Base-by-base conservation (phyloP, 768 basidiomycete genomes). In the Hericium coralloides region DNA sequence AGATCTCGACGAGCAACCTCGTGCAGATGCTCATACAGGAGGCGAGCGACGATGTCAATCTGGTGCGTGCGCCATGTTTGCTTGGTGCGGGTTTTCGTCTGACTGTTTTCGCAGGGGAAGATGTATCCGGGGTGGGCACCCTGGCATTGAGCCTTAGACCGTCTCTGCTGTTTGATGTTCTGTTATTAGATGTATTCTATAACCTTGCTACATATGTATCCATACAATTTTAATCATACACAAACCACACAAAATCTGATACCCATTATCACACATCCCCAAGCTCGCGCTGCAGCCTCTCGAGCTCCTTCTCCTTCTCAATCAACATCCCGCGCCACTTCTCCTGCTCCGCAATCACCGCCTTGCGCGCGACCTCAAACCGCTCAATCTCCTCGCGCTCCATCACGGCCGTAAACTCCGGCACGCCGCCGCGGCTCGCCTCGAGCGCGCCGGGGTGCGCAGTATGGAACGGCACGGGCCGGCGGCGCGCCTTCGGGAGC, bases 71-170 rank as follows among this genome's bases (percentile, higher is more conserved):
- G 17, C 43, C 26, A 10, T 18, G 38, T 18, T 53, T 23, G 31
- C 9, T 45, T 31, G 41, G 18, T 1, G 1, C 6, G 31, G 31
- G 31, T 31, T 31, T 31, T 6, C 10, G 31, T 31, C 31, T 37
- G 37, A 23, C 7, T 22, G 37, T 43, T 23, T 48, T 39, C 53
- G 38, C 65, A 95, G 93, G 79, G 79, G 12, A 84, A 80, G 67
- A 97, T 97, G 95, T 97, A 95, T 72, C 80, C 84, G 43, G 94
- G 87, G 12, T 95, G 92, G 90, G 85, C 84, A 25, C 73, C 88
- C n/a, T 90, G 87, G 85, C 78, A 88, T 67, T 92, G 56, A 50
- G 0, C 2, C 7, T 8, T 18, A 2, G 2, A 2, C 25, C 8
- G 9, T 50, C 43, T 17, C 1, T n/a, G 43, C 43, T 45, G 12